A percentile compares a stretch with the other conserved stretches of the same genome.
Conservation (phyloP, 2,329 filamentous ascomycete species). For the Keithomyces neogunnii region DNA sequence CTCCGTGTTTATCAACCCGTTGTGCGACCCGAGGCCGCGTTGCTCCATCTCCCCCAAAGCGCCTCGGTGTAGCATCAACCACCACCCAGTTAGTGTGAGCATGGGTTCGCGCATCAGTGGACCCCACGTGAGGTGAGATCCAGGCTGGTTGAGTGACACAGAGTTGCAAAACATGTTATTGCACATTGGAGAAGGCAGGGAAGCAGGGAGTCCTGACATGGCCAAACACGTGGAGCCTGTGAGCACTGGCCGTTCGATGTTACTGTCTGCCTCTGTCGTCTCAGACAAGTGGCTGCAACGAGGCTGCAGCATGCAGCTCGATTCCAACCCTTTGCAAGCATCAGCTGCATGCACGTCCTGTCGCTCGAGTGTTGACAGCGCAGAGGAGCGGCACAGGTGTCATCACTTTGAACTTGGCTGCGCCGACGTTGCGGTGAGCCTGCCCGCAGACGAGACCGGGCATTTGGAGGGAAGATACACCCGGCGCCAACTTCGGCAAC, state of each 20-base stretch:
- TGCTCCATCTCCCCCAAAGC: no score
- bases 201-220: not conserved
- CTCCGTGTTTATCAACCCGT: no score
- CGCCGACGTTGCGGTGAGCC: no score
- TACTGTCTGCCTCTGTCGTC: not conserved
- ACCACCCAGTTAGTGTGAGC: constrained; percentile 2
- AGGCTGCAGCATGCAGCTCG: not conserved
- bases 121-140: constrained; percentile 13
- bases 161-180: constrained; percentile 1
- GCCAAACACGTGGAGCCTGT: constrained; percentile 13
- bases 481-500: no score
- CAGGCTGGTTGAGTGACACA: constrained; percentile 2
- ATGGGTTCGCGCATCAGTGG: constrained; percentile 12
- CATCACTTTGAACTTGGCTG: no score
- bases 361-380: no score
- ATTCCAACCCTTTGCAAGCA: no score
- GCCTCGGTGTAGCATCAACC: not conserved
- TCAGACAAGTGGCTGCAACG: not conserved
- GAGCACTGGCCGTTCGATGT: constrained; percentile 4
- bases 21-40: no score
- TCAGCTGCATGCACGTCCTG: not conserved
- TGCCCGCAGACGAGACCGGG: no score
- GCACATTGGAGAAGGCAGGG: not conserved
- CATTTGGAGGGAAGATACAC: no score
- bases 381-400: no score